Evolutionary conservation across 2,329 filamentous ascomycete species (phyloP), one percentile per base, ranked within the genome.

Genomic region (Fusarium praegraminearum): DNA sequence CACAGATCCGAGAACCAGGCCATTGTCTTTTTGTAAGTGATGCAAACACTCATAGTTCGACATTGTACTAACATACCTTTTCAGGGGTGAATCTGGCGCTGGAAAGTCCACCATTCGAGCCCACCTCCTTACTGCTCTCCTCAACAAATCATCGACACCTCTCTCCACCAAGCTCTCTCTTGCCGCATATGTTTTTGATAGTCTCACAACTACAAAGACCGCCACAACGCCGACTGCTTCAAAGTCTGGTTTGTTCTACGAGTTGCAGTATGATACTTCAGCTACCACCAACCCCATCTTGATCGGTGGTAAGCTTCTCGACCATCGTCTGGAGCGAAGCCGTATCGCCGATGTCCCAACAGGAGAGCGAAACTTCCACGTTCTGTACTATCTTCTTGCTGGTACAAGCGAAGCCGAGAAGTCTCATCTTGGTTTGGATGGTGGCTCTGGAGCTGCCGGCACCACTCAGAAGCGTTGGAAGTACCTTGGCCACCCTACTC

Each of bases 81-180:
- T 49, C 46, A 98, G 94, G 71, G 96, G 96, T 80, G 96, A 99
- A 86, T 97, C 94, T 60, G 96, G 96, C 46, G 91, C 96, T 33
- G 96, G 96, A 74, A 99, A 99, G 83, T 98, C 96, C 1, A 99
- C 96, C 0, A 85, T 98, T 75, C 91, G 96, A 67, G 93, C 93
- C 44, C 96, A 98, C 79, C 84, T 98, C 57, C 84, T 99, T 46
- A 91, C 94, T 26, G 89, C 94, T 2, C 86, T 99, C 55, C 87
- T 99, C 32, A 91, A 91, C 75, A 97, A 94, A 79, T 96, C 94
- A 3, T 94, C 93, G 0, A 98, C 96, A 15, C 96, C 96, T 1
- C 84, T 99, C 5, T 98, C 95, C 3, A 93, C 91, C 71, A 99
- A 98, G 80, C 86, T 98, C 22, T 98, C 95, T 4, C 91, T 97